Conservation (phyloP, 176 grass and related monocot species). For the Eremochloa ophiuroides region DNA sequence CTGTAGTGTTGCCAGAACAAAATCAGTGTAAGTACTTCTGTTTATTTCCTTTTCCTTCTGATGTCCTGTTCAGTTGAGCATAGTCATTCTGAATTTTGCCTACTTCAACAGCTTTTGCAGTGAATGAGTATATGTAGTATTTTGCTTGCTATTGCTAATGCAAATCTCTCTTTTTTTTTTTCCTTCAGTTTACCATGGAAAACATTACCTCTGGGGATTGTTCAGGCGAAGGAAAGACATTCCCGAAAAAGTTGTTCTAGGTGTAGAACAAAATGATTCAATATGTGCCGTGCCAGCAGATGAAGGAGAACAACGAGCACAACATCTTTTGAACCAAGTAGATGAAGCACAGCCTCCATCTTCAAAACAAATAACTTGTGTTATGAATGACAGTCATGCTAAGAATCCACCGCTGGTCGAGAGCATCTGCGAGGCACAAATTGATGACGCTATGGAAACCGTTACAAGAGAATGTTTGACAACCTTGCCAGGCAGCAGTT, state of each 20-base stretch:
- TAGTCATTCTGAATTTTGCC: background rate
- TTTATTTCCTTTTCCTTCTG: background rate
- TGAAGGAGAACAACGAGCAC: background rate
- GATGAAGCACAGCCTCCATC: background rate
- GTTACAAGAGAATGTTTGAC: too few species aligned
- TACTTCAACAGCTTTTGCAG: background rate
- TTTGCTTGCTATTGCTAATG: background rate
- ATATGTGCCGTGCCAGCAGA: background rate
- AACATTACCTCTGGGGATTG: slow-evolving; percentile 53
- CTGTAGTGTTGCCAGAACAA: slow-evolving; percentile 38
- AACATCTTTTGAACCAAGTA: background rate
- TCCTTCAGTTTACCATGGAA: slow-evolving; percentile 37
- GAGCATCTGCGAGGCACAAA: background rate
- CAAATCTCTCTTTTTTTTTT: slow-evolving; percentile 1
- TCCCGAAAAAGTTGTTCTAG: background rate
- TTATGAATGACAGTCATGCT: background rate
- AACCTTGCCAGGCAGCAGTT: too few species aligned
- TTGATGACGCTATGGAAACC: background rate
- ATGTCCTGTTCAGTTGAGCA: background rate
- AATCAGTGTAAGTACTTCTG: slow-evolving; percentile 35
- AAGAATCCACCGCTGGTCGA: background rate
- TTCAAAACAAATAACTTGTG: background rate
- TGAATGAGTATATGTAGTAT: background rate
- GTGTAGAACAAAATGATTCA: background rate
- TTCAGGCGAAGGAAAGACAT: slow-evolving; percentile 31